Base-by-base conservation (phyloP, 2,329 filamentous ascomycete genomes). In the Colletotrichum noveboracense region DNA sequence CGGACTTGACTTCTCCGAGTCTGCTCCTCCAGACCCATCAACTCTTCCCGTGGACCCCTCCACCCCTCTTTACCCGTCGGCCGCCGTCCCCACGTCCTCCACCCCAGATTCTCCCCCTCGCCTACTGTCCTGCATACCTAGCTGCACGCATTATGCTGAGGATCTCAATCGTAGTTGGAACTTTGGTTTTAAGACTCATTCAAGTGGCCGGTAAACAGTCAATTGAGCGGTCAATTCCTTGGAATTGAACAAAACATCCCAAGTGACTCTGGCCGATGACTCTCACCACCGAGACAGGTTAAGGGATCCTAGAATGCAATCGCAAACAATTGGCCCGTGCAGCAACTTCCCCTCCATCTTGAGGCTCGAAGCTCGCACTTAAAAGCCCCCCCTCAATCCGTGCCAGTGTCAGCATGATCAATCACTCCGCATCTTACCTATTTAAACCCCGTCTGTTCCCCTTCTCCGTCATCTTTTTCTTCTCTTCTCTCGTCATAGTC, bases 1-100 rank as follows among this genome's bases (percentile, higher is more conserved):
- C 72, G 68, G 72, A 72, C 69, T 67, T 60, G 52, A 26, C 24
- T 66, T 34, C 72, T 75, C 72, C 62, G 62, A 67, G 62, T 28
- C n/a, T 36, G 32, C 64, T 52, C 32, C 32, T 48, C 34, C 58
- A 61, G 58, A 32, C 58, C 58, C 58, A 61, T 26, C n/a, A n/a
- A 3, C 0, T 58, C 24, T 58, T 26, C 3, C 55, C 26, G 1
- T 1, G 43, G 43, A 52, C n/a, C 43, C 43, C 43, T 52, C 43
- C 43, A 52, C 43, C 43, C 43, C 43, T 52, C 43, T 21, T 52
- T 52, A 52, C 43, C 43, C 43, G 43, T 52, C 43, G 26, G 21
- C 55, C 55, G 21, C 55, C 26, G 24, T 66, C 62, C 26, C 34
- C 60, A 64, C 34, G 24, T 52, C 48, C 66, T 68, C 66, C 66